These are phyloP conservation scores for Euphorbia schlechtendalii DNA, from an alignment of 441 rosid genomes.

Conservation along the genomic window DNA sequence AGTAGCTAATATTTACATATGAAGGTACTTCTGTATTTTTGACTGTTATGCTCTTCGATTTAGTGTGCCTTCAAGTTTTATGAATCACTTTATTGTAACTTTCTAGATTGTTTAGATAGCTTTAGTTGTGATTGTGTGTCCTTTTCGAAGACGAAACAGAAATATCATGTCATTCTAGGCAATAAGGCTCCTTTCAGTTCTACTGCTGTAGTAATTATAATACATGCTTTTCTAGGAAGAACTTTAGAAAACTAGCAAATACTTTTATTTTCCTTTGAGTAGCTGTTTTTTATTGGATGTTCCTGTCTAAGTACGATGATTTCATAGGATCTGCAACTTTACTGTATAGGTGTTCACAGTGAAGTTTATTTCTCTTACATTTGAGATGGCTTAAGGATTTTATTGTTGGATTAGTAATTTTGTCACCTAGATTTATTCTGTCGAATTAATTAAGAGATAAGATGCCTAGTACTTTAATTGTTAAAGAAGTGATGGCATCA, in stretches of 20 bases:
- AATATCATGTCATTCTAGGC: neutral
- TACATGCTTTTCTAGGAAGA: neutral
- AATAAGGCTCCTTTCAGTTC: neutral
- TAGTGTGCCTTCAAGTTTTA: neutral
- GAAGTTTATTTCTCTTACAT: neutral
- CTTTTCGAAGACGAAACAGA: neutral
- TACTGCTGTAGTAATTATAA: neutral
- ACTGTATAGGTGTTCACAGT: neutral
- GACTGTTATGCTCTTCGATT: neutral
- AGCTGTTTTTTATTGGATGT: neutral
- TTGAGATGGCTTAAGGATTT: neutral
- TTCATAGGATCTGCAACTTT: neutral
- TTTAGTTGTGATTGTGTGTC: constrained; percentile 1
- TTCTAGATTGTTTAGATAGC: neutral
- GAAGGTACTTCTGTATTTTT: neutral
- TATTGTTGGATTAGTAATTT: neutral
- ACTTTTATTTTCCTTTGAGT: neutral
- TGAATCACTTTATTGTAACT: neutral
- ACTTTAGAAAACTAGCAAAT: no score
- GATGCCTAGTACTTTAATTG: neutral
- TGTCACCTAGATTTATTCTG: neutral
- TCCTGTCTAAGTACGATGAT: neutral
- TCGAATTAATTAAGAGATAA: neutral
- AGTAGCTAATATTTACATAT: neutral
- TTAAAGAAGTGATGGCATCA: neutral